Base-by-base conservation (phyloP, 2,329 filamentous ascomycete species). In the Talaromyces albobiverticillius region DNA sequence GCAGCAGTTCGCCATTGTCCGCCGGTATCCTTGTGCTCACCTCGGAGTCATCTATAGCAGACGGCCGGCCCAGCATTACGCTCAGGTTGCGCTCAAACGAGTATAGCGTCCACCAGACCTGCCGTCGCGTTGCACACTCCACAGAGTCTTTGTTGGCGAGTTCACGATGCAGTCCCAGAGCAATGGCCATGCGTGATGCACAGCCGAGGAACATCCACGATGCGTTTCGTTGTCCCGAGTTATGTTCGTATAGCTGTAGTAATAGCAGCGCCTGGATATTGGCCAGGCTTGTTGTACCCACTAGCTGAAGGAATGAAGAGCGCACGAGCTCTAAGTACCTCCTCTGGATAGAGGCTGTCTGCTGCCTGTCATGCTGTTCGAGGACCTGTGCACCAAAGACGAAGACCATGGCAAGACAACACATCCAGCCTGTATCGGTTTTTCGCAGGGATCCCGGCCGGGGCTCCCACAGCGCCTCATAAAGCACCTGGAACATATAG, bases 171-270 rank as follows among this genome's bases (percentile, higher is more conserved):
- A 66, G 59, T 9, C 65, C 65, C 26, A 66, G 53, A 11, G 63
- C 60, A 34, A 66, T 58, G n/a, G 64, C 61, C 11, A 64, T 54
- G 34, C 62, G 63, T 22, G 64, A 58, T 16, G 64, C 63, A 18
- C 64, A 56, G 6, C 64, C 64, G 31, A 59, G 58, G 46, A 67
- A 38, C 32, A 62, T 59, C 63, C 64, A 66, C 0, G 69, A 67
- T 1, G 69, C 70, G 20, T 73, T 73, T 4, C 70, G 58, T 46
- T 73, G 70, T 54, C 71, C 71, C 34, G 69, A 68, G 32, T 72
- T 73, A 36, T 72, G 69, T 1, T 72, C 51, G 45, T 71, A 72
- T 0, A 72, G 46, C 0, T 67, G 59, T 9, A 70, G 54, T 3
- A 70, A 59, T 4, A 70, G 47, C 14, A 70, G 57, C 2, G 64